Conservation (phyloP, 1,284 basidiomycete genomes). For the Boletus mariae region DNA sequence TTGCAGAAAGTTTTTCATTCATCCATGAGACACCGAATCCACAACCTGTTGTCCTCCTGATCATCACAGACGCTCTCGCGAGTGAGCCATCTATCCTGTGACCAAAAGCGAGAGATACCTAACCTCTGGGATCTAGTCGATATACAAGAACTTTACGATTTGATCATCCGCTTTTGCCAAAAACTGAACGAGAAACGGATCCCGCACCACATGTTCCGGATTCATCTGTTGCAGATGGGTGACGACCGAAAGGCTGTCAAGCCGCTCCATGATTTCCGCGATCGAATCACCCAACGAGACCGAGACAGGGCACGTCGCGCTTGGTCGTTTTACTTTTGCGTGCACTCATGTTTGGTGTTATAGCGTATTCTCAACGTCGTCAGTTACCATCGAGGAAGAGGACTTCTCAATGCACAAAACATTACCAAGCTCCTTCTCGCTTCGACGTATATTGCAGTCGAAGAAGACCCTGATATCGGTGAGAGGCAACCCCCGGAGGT, state of each 20-base stretch:
- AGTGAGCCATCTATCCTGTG: constrained; percentile 10
- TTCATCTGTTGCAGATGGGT: constrained; percentile 28
- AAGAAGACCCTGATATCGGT: constrained; percentile 22
- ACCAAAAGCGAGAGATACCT: background rate
- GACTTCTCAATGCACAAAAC: constrained; percentile 18
- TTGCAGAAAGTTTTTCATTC: constrained; percentile 16
- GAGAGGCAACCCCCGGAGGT: constrained; percentile 14
- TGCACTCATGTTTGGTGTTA: background rate
- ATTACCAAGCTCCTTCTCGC: constrained; percentile 23
- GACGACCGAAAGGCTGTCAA: constrained; percentile 23
- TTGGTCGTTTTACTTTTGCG: background rate
- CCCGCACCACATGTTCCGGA: constrained; percentile 20
- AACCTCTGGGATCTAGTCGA: constrained; percentile 12
- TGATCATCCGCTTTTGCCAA: constrained; percentile 11
- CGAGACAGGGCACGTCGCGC: constrained; percentile 14
- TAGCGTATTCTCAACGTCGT: constrained; percentile 25
- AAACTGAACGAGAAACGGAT: constrained; percentile 11
- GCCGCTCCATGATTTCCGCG: constrained; percentile 25
- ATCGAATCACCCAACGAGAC: constrained; percentile 18
- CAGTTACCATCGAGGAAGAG: constrained; percentile 25
- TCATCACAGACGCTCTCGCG: constrained; percentile 24
- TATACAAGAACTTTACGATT: constrained; percentile 13
- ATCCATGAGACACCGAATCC: constrained; percentile 3
- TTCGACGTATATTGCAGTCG: constrained; percentile 15
- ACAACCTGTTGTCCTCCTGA: constrained; percentile 18